Evolutionary conservation across 2,329 filamentous ascomycete genomes (phyloP).

Genomic region (Coniochaeta pulveracea): DNA sequence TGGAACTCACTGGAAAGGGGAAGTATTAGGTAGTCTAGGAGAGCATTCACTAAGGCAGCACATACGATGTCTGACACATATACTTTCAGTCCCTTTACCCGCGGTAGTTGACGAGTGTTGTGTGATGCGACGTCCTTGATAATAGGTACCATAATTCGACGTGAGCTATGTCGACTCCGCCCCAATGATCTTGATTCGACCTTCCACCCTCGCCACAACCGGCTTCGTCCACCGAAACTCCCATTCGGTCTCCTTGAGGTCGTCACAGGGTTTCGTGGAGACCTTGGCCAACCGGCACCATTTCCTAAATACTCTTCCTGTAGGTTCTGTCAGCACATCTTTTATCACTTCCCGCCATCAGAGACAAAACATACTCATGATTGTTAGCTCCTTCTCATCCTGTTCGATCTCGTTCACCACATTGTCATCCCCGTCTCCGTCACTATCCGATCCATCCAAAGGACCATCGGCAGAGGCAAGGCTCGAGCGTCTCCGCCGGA

Average conservation of each 20-base stretch:
- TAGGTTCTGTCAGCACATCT: too few species aligned
- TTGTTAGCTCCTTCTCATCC: slow-evolving; percentile 38
- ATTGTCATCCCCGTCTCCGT: slow-evolving; percentile 12
- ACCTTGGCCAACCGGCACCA: slow-evolving; percentile 64
- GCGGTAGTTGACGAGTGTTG: too few species aligned
- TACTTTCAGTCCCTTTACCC: too few species aligned
- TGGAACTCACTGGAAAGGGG: too few species aligned
- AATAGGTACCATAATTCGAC: too few species aligned
- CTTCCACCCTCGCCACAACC: slow-evolving; percentile 68
- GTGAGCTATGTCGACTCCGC: neutral
- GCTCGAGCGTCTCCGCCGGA: slow-evolving; percentile 21
- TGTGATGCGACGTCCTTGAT: too few species aligned
- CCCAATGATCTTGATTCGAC: slow-evolving; percentile 49
- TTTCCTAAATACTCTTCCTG: slow-evolving; percentile 54
- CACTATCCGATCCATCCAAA: slow-evolving; percentile 21
- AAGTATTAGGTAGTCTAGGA: too few species aligned
- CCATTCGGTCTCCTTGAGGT: slow-evolving; percentile 45
- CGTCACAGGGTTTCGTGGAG: slow-evolving; percentile 36
- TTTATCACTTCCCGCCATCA: too few species aligned
- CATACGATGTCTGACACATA: too few species aligned
- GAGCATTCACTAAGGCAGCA: too few species aligned
- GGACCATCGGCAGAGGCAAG: slow-evolving; percentile 30
- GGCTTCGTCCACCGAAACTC: slow-evolving; percentile 69
- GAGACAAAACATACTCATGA: too few species aligned
- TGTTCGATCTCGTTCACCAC: slow-evolving; percentile 22